Conservation (phyloP, 441 rosid species). For the Arabidopsis hybrid region DNA sequence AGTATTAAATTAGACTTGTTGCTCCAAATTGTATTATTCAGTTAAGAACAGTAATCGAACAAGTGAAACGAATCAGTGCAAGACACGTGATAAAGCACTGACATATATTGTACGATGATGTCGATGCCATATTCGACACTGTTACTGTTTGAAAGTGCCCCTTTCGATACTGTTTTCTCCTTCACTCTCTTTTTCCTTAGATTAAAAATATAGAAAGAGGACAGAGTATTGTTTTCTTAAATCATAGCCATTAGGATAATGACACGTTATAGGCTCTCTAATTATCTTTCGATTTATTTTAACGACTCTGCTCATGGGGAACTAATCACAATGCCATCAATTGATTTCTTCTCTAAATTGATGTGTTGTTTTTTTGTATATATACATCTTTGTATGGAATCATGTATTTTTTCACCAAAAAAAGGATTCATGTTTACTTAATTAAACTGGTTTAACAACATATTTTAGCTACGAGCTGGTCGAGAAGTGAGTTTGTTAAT, state of each 20-base stretch:
- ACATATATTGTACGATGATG: constrained; percentile 43
- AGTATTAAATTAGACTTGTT: too few species aligned
- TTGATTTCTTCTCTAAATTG: too few species aligned
- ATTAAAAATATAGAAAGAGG: constrained; percentile 6
- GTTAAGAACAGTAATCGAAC: constrained; percentile 6
- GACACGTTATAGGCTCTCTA: background rate
- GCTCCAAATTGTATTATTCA: too few species aligned
- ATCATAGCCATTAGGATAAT: background rate
- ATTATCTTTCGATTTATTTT: too few species aligned
- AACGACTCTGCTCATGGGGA: background rate
- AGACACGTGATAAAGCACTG: constrained; percentile 39
- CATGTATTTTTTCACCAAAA: too few species aligned
- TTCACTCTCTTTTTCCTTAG: background rate
- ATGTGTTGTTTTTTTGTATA: too few species aligned
- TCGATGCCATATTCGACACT: constrained; percentile 32
- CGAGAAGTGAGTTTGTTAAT: background rate
- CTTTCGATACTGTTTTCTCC: constrained; percentile 30
- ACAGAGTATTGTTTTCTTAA: background rate
- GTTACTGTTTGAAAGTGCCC: constrained; percentile 23
- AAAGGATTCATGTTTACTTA: too few species aligned
- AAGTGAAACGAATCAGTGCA: constrained; percentile 22
- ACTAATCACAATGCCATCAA: background rate
- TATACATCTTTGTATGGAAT: too few species aligned
- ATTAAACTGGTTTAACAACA: background rate
- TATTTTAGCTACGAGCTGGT: background rate